Evolutionary conservation across 1,284 basidiomycete genomes (phyloP), one percentile per base, ranked within the genome.

Genomic region (Lentinus polychrous): DNA sequence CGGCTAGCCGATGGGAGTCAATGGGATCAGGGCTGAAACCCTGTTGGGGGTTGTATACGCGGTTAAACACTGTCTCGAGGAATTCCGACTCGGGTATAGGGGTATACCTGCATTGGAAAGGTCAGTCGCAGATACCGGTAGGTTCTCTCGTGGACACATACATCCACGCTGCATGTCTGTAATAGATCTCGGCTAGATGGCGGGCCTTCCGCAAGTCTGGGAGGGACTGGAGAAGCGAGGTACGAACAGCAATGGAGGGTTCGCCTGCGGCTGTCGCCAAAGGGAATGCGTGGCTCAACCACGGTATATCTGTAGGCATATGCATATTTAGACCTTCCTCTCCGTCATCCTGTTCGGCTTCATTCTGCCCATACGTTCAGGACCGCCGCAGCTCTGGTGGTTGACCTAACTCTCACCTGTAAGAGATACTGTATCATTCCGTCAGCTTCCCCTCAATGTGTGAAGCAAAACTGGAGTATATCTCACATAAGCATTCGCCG

Each of bases 151-250:
- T 36, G 31, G 49, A 49, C 58, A 75, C 78, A 53, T 61, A 81
- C 81, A 83, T 80, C 80, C 81, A 85, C 49, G 79, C 78, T 50
- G 79, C 80, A 60, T 83, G 76, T 56, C 72, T 72, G 61, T 73
- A 85, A 63, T 85, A 85, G 23, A 73, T 66, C 35, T 73, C 67
- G 48, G 69, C 67, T 40, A 80, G 64, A 22, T 61, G 64, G 53
- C 66, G 68, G 2, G 80, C 78, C 31, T 66, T 62, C 17, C 61
- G 53, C 17, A 61, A 57, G 24, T 69, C 64, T 12, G 81, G 82
- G 14, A 84, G 65, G 35, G 68, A 66, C 40, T 61, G 64, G 39
- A 76, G 55, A 14, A 83, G 67, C 20, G 66, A 66, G 33, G 52
- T 60, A 33, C 75, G 72, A 18, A 79, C 60, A 23, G 65, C 62